Percentiles rank a stretch among this genome's conserved stretches.
phyloP scores from a whole-genome alignment of 2,329 filamentous ascomycete genomes.

The Coleophoma crateriformis region DNA sequence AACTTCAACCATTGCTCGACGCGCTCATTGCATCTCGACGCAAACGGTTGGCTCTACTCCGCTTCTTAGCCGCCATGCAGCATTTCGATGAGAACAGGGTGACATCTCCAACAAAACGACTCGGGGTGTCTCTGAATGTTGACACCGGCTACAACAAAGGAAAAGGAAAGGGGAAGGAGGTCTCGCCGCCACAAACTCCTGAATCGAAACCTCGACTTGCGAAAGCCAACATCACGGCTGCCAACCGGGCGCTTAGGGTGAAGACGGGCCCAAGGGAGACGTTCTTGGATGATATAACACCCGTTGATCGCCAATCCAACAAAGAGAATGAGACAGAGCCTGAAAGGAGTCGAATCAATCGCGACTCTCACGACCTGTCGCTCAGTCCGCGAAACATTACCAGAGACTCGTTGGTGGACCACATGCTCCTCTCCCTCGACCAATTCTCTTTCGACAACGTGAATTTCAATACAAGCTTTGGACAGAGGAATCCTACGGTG shows the following conservation, averaged over 20 bases:
- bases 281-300: conserved; percentile 29
- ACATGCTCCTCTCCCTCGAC: conserved; percentile 91
- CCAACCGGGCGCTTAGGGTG: conserved; percentile 21
- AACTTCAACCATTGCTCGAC: background rate
- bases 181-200: conserved; percentile 21
- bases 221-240: conserved; percentile 16
- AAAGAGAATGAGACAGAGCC: conserved; percentile 18
- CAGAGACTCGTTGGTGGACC: conserved; percentile 87
- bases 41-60: conserved; percentile 6
- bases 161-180: conserved; percentile 13
- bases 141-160: conserved; percentile 23
- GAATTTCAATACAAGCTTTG: conserved; percentile 8
- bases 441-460: conserved; percentile 56
- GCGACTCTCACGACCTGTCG: conserved; percentile 68
- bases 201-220: conserved; percentile 10
- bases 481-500: conserved; percentile 14
- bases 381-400: conserved; percentile 71
- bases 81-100: conserved; percentile 20
- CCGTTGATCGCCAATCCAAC: conserved; percentile 19
- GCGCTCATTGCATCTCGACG: conserved; percentile 5
- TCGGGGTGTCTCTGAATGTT: conserved; percentile 20
- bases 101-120: conserved; percentile 19
- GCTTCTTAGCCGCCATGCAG: conserved; percentile 14
- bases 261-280: conserved; percentile 20
- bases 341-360: conserved; percentile 10